phyloP scores from a whole-genome alignment of 139 green algal species.

The Nannochloris sp. region DNA sequence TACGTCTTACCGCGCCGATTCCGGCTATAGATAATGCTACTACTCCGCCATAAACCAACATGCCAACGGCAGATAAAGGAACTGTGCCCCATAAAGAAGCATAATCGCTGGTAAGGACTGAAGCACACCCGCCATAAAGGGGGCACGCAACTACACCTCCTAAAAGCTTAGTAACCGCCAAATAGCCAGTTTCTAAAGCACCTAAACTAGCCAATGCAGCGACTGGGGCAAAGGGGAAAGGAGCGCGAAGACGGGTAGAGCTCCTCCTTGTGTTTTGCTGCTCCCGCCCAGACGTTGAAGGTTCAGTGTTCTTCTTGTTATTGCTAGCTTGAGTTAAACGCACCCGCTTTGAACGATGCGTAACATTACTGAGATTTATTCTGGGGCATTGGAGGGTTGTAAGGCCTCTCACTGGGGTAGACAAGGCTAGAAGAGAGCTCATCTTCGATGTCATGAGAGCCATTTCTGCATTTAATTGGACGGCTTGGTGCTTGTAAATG shows the following conservation, averaged over 20 bases:
- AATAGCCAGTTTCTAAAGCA: slow-evolving; percentile 68
- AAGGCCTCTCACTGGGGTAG: too few relatives aligned
- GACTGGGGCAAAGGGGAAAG: slow-evolving; percentile 24
- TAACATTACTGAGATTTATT: too few relatives aligned
- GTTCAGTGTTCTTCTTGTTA: too few relatives aligned
- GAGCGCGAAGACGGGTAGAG: neutral
- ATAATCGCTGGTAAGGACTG: slow-evolving; percentile 66
- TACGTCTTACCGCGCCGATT: neutral
- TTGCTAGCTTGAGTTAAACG: too few relatives aligned
- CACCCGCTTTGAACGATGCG: too few relatives aligned
- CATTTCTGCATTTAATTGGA: too few relatives aligned
- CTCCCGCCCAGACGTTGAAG: neutral
- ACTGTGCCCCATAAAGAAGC: slow-evolving; percentile 59
- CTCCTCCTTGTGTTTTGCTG: neutral
- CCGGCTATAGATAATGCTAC: slow-evolving; percentile 26
- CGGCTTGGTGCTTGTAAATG: too few relatives aligned
- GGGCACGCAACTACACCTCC: slow-evolving; percentile 51
- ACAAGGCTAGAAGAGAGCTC: too few relatives aligned
- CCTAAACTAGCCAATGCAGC: slow-evolving; percentile 41
- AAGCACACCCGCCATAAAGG: slow-evolving; percentile 53
- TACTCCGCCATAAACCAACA: slow-evolving; percentile 54
- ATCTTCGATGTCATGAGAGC: too few relatives aligned
- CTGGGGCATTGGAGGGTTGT: too few relatives aligned
- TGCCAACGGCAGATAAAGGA: slow-evolving; percentile 47
- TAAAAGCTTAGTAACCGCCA: slow-evolving; percentile 64